Evolutionary conservation across 106 monocot species (phyloP), one percentile per base, ranked within the genome.

Genomic region (Iris macrosiphon): DNA sequence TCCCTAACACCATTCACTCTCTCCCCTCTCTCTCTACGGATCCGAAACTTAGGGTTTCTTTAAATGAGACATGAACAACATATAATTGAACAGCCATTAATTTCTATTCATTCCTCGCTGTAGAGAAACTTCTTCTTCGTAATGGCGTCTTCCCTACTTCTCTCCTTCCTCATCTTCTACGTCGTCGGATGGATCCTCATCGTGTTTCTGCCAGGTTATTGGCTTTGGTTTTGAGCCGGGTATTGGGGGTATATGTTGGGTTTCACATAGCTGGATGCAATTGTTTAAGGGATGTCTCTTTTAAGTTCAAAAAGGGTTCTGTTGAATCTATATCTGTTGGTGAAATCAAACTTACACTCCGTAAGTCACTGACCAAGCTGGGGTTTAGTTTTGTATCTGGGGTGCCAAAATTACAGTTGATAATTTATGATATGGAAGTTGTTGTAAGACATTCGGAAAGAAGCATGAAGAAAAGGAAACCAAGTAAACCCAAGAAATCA

Each of bases 281-380:
- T 55, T 87, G 81, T 49, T 56, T 87, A 49, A 70, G 86, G 40
- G 86, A 87, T 65, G 67, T 87, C 43, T 55, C 60, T 57, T 17
- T 87, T 24, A 81, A 81, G 46, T 87, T 87, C 51, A 40, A 40
- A 35, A 87, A 87, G 98, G 98, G 91, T 68, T 40, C 75, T 61
- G 57, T 98, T 44, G 79, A 91, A 43, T 90, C 83, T 62, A n/a
- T 98, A 68, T 87, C 75, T n/a, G 40, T 91, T 68, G 91, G 91
- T 60, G 91, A 98, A 77, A 78, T 98, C 46, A 98, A 87, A 59
- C 60, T 98, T 20, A 78, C 73, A 49, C 50, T 90, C 40, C 77
- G 64, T 4, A 77, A 72, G 43, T 77, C 85, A 54, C 49, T 86
- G 45, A 59, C 80, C 27, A 82, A 83, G 16, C 60, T 83, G 25